A percentile compares a stretch with the other conserved stretches of the same genome.
Conservation (phyloP, 2,329 filamentous ascomycete genomes). For the Verticillium zaregamsianum region DNA sequence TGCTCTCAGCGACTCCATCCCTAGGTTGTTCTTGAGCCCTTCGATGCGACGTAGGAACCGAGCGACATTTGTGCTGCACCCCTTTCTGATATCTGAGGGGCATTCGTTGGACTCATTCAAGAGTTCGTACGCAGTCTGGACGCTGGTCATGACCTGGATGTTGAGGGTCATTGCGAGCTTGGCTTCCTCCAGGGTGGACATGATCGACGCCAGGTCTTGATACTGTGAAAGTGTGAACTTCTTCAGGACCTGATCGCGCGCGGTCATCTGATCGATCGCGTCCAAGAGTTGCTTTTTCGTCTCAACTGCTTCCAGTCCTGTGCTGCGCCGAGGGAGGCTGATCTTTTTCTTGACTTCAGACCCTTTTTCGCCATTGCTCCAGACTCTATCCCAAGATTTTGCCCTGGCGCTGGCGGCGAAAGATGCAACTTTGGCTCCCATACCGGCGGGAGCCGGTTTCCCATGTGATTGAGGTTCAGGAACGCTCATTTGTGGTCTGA, state of each 20-base stretch:
- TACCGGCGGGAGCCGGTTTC: too few species aligned
- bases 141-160: not conserved
- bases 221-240: not conserved
- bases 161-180: not conserved
- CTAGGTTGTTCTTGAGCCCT: not conserved
- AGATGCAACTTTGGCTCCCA: too few species aligned
- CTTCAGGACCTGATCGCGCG: not conserved
- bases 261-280: not conserved
- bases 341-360: too few species aligned
- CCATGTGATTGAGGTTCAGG: too few species aligned
- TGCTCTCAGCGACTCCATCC: not conserved
- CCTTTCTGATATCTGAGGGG: not conserved
- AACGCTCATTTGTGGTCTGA: too few species aligned
- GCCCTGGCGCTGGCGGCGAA: too few species aligned
- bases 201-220: not conserved
- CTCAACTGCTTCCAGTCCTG: not conserved
- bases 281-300: not conserved
- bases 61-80: not conserved
- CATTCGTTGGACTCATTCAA: not conserved
- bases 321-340: not conserved
- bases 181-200: not conserved
- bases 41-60: not conserved
- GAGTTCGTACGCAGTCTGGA: not conserved
- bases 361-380: too few species aligned
- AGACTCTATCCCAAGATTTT: too few species aligned